Conservation (phyloP, 495 filamentous ascomycete species). For the Penicillium canescens region DNA sequence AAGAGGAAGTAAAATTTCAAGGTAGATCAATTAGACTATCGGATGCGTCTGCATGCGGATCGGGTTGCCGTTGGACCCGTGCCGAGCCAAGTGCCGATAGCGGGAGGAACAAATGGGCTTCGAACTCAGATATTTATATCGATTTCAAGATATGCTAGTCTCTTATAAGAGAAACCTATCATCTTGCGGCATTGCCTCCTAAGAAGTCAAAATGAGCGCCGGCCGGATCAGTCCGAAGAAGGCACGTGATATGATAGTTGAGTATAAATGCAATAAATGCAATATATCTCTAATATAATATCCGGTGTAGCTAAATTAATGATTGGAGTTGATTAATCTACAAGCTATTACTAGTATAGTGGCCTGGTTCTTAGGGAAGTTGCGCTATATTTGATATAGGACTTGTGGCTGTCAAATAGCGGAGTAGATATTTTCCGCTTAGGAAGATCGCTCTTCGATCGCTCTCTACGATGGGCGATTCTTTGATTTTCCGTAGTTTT, state of each 20-base stretch:
- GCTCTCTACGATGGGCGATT: too few species aligned
- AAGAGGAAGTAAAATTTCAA: background rate
- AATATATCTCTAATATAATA: too few species aligned
- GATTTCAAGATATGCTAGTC: slow-evolving; percentile 28
- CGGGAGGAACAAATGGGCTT: background rate
- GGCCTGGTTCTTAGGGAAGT: too few species aligned
- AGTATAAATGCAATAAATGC: too few species aligned
- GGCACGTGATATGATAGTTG: background rate
- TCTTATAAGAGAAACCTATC: background rate
- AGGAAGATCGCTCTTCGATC: background rate
- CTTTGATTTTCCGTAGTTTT: too few species aligned
- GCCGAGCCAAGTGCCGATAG: slow-evolving; percentile 34
- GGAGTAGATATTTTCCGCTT: background rate
- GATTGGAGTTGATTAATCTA: too few species aligned
- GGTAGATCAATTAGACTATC: background rate
- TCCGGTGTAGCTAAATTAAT: too few species aligned
- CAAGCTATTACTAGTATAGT: too few species aligned
- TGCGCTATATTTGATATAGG: background rate
- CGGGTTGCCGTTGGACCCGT: slow-evolving; percentile 33
- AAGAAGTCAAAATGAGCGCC: background rate
- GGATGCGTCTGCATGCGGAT: slow-evolving; percentile 10
- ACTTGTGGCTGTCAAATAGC: background rate
- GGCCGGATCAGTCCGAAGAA: background rate
- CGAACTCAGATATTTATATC: background rate
- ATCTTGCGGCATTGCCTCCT: background rate